Conservation (phyloP, 768 basidiomycete genomes). For the Bullera alba region DNA sequence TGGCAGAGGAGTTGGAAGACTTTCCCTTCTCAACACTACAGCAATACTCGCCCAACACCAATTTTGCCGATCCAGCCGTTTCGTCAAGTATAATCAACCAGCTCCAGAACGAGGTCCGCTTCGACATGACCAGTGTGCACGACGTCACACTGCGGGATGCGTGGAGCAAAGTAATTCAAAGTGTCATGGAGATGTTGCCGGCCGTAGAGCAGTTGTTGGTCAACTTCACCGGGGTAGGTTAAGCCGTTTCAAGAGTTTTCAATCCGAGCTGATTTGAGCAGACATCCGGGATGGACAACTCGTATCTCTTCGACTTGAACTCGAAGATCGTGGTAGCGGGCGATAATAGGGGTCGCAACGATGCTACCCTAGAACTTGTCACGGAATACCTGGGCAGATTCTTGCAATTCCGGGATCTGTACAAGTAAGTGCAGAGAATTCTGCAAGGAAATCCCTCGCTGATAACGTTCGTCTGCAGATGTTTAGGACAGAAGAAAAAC, state of each 20-base stretch:
- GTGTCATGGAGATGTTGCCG: slow-evolving; percentile 73
- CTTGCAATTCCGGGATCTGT: slow-evolving; percentile 75
- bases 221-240: slow-evolving; percentile 46
- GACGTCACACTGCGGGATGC: slow-evolving; percentile 88
- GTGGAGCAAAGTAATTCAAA: slow-evolving; percentile 82
- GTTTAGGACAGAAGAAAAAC: not conserved
- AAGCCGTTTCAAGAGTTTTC: not conserved
- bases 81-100: slow-evolving; percentile 55
- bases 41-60: slow-evolving; percentile 10
- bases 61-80: slow-evolving; percentile 56
- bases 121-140: slow-evolving; percentile 86
- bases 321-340: slow-evolving; percentile 88
- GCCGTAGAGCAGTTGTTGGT: slow-evolving; percentile 83
- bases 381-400: slow-evolving; percentile 86
- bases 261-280: slow-evolving; percentile 37
- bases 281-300: slow-evolving; percentile 89
- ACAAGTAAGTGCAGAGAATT: slow-evolving; percentile 55
- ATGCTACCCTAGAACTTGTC: slow-evolving; percentile 75
- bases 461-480: not conserved
- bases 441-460: not conserved
- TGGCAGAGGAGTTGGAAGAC: slow-evolving; percentile 73
- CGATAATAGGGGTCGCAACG: slow-evolving; percentile 53
- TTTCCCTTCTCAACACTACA: slow-evolving; percentile 43
- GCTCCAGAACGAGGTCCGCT: slow-evolving; percentile 55
- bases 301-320: slow-evolving; percentile 80